These are phyloP conservation scores for Colletotrichum orchidophilum DNA, from an alignment of 2,329 filamentous ascomycete species.

Conservation along the genomic window DNA sequence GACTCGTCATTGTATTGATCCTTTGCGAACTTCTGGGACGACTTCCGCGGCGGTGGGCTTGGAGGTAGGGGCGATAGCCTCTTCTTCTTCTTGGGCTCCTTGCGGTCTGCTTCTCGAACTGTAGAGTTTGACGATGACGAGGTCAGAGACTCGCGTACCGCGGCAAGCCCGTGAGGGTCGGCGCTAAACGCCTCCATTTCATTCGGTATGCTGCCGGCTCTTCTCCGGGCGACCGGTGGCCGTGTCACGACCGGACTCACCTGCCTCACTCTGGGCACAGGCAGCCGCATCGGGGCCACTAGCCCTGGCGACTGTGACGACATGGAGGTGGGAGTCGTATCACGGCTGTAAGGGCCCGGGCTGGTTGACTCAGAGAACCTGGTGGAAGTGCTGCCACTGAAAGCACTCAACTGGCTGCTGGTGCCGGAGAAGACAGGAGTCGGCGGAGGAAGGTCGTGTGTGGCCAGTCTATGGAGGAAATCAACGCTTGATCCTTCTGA, in stretches of 20 bases:
- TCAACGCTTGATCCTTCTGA: constrained; percentile 50
- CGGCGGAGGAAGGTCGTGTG: constrained; percentile 72
- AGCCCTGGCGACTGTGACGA: constrained; percentile 78
- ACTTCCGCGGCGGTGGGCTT: constrained; percentile 70
- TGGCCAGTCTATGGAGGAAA: constrained; percentile 65
- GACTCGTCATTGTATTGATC: constrained; percentile 48
- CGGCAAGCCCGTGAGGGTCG: constrained; percentile 68
- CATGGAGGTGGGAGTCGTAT: constrained; percentile 81
- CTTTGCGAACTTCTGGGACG: constrained; percentile 63
- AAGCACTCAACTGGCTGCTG: constrained; percentile 64
- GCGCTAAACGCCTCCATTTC: constrained; percentile 55
- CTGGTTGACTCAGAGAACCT: constrained; percentile 78
- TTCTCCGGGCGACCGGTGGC: constrained; percentile 68
- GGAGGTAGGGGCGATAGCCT: constrained; percentile 59
- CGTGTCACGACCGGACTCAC: constrained; percentile 64
- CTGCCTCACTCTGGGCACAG: constrained; percentile 59
- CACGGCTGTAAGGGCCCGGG: constrained; percentile 76
- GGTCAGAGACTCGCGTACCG: constrained; percentile 74
- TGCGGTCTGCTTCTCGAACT: constrained; percentile 61
- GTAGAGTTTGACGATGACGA: constrained; percentile 80
- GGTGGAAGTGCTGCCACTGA: constrained; percentile 79
- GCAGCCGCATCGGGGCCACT: constrained; percentile 57
- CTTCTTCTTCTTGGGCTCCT: constrained; percentile 52
- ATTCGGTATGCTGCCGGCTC: constrained; percentile 63
- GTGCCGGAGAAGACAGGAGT: constrained; percentile 70